Conservation (phyloP, 2,329 filamentous ascomycete species). For the Akanthomyces muscarius region DNA sequence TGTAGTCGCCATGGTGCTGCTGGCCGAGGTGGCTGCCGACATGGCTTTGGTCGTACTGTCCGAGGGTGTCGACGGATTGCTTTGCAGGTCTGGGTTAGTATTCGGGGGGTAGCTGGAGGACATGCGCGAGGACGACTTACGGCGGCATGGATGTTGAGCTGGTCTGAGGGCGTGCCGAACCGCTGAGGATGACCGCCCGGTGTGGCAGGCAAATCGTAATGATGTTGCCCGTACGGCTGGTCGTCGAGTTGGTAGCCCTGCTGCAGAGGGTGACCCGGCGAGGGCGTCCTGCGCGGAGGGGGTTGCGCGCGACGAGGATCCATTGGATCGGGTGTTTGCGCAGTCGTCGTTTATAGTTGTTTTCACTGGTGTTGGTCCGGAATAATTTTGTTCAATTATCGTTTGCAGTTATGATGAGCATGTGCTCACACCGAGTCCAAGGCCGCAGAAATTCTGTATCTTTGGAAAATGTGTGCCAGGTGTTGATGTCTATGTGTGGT, state of each 20-base stretch:
- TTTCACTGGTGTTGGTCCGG: too few species aligned
- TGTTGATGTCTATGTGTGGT: too few species aligned
- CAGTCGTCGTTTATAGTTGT: neutral
- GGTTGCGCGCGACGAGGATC: slow-evolving; percentile 22
- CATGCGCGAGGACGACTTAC: slow-evolving; percentile 47
- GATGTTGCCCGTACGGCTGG: slow-evolving; percentile 57
- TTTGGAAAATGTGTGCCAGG: too few species aligned
- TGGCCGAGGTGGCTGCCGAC: neutral
- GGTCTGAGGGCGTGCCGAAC: slow-evolving; percentile 63
- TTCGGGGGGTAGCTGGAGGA: neutral
- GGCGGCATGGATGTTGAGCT: slow-evolving; percentile 77
- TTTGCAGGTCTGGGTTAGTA: slow-evolving; percentile 23
- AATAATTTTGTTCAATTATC: too few species aligned
- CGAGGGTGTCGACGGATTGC: slow-evolving; percentile 47
- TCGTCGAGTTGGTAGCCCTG: slow-evolving; percentile 81
- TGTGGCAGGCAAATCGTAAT: slow-evolving; percentile 25
- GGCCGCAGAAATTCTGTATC: too few species aligned
- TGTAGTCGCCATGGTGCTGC: slow-evolving; percentile 43
- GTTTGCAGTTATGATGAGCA: too few species aligned
- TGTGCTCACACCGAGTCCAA: too few species aligned
- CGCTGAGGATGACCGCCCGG: slow-evolving; percentile 28
- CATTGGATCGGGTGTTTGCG: slow-evolving; percentile 9
- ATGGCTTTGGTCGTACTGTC: slow-evolving; percentile 4
- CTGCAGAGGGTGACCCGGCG: slow-evolving; percentile 68
- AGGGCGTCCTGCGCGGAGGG: slow-evolving; percentile 61